These are phyloP conservation scores for Populus euphratica DNA, from an alignment of 345 rosid species.

Conservation along the genomic window DNA sequence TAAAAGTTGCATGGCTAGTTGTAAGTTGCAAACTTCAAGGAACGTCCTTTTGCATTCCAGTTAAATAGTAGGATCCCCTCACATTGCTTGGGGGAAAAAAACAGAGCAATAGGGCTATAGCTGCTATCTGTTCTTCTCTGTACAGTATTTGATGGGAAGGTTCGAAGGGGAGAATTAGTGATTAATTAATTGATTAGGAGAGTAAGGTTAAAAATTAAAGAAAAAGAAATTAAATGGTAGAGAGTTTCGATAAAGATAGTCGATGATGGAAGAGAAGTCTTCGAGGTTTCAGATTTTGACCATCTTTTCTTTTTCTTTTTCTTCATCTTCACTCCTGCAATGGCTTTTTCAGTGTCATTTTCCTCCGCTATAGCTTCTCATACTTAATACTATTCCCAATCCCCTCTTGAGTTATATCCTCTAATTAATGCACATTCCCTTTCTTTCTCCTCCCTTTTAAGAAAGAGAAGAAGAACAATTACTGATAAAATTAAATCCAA, in stretches of 20 bases:
- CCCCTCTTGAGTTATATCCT: background rate
- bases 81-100: background rate
- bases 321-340: conserved; percentile 27
- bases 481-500: background rate
- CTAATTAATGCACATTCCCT: background rate
- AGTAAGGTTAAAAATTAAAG: conserved; percentile 16
- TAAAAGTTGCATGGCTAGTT: conserved; percentile 47
- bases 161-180: background rate
- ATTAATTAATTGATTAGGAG: background rate
- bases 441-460: background rate
- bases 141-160: background rate
- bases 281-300: conserved; percentile 61
- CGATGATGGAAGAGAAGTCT: conserved; percentile 50
- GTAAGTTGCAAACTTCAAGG: conserved; percentile 28
- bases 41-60: conserved; percentile 21
- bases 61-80: background rate
- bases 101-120: background rate
- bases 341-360: conserved; percentile 47
- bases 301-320: conserved; percentile 45
- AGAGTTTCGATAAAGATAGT: conserved; percentile 40
- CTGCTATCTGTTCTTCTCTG: background rate
- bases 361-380: conserved; percentile 14
- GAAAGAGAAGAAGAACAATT: background rate
- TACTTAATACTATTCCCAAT: background rate
- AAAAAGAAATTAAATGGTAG: conserved; percentile 18